A percentile compares a stretch with the other conserved stretches of the same genome.
These are phyloP conservation scores for Ophiostoma novo-ulmi DNA, from an alignment of 2,329 filamentous ascomycete genomes.

Conservation along the genomic window DNA sequence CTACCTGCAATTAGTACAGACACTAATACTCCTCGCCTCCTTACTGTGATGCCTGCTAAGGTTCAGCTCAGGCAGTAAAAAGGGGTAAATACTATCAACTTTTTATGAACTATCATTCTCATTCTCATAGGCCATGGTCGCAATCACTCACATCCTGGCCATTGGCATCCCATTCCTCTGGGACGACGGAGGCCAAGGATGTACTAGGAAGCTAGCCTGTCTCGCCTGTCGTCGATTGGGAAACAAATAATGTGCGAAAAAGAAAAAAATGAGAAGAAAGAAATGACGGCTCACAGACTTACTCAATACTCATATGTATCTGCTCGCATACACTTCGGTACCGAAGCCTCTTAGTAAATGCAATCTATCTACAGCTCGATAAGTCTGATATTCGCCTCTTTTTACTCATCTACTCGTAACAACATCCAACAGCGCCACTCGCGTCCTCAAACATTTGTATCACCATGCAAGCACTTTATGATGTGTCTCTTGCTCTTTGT, in stretches of 20 bases:
- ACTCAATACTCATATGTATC: not conserved
- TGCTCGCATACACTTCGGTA: no score
- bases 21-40: no score
- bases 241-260: not conserved
- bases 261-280: not conserved
- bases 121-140: not conserved
- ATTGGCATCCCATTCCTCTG: slow-evolving; percentile 5
- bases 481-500: not conserved
- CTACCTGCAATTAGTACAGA: not conserved
- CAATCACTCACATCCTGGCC: not conserved
- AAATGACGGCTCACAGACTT: not conserved
- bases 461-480: not conserved
- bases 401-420: not conserved
- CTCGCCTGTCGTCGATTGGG: slow-evolving; percentile 7
- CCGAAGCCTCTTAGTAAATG: no score
- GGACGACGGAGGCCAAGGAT: not conserved
- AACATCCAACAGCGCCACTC: not conserved
- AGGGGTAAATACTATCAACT: not conserved
- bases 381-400: no score
- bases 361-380: no score
- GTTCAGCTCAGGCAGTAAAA: not conserved
- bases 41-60: not conserved
- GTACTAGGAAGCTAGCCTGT: not conserved
- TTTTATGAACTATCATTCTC: not conserved
- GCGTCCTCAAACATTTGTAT: not conserved